Evolutionary conservation across 192 early-diverging fungal genomes (phyloP), one percentile per base, ranked within the genome.

Genomic region (Geranomyces variabilis): DNA sequence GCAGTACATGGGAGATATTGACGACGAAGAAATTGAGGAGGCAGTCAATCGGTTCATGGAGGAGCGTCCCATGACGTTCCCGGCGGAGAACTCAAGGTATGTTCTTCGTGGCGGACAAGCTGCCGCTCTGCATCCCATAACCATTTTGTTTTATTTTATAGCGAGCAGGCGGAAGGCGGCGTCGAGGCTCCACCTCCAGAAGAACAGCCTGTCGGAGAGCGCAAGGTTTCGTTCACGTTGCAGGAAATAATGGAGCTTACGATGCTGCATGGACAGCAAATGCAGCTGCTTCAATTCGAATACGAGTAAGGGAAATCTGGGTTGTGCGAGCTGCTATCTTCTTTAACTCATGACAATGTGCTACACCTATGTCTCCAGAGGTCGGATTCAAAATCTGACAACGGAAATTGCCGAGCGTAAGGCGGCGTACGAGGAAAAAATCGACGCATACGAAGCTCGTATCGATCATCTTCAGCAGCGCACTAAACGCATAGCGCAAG

Each of bases 181-280:
- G 10, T 41, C 36, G 36, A 41, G 36, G 36, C 36, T 10, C 36
- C 36, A 7, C 36, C 36, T 10, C 5, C 36, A 41, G 36, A 41
- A 10, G 36, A 41, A 10, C 36, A 41, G 36, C 36, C 36, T 41
- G 36, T 41, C 36, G 36, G 36, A 3, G 36, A 41, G 36, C 43
- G 36, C 9, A 79, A 81, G 57, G 75, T 67, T 22, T 49, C 31
- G 49, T 88, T 86, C 71, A 71, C 81, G 22, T 59, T 88, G 12
- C 77, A 88, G 65, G 86, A 88, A 31, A 82, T 88, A 1, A 84
- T 88, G 79, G 86, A 88, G 69, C 77, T 88, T 0, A 87, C 86
- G 19, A 75, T 88, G 7, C 65, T 88, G 21, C 86, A 88, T 65
- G 84, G 81, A 4, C 86, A 88, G 47, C 86, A 88, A 59, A 76